Evolutionary conservation across 2,329 filamentous ascomycete genomes (phyloP), one percentile per base, ranked within the genome.

Genomic region (Fonsecaea pedrosoi): DNA sequence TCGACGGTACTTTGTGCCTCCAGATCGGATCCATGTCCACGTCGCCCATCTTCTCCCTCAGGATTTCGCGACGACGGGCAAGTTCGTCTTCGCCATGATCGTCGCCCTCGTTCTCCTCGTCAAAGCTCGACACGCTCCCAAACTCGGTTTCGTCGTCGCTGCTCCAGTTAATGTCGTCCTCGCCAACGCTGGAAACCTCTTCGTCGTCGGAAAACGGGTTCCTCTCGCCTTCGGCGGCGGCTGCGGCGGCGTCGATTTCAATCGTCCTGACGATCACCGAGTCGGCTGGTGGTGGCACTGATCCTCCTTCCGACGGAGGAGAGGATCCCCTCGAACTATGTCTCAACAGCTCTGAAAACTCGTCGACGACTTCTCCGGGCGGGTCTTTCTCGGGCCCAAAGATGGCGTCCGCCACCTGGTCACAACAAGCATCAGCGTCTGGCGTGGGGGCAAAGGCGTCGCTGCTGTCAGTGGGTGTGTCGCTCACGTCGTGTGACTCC

Each of bases 391-490:
- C 48, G 58, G 25, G 25, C 25, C 58, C 45, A 9, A 60, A 25
- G 58, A 70, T 66, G 60, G 72, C 40, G 21, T 55, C 56, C 15
- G 54, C 56, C 54, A 65, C 12, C 37, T 56, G 30, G 48, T 35
- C 45, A 34, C n/a, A 13, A 13, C 2, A 25, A 25, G 25, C 25
- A 25, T 60, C 50, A 59, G 38, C 8, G n/a, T 56, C 48, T 30
- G 10, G 7, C 13, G 25, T 25, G n/a, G 42, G 21, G 21, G 18
- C 37, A 7, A 37, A 45, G 42, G 12, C 45, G 10, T 32, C 37
- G 34, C 25, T 25, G 25, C 25, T 25, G 25, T 25, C 25, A 25
- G 25, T 25, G 25, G 25, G 25, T 25, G 32, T 25, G 34, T 34
- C 54, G 30, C 58, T 60, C 58, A 54, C 58, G 30, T 64, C 53